These are phyloP conservation scores for Neurospora sp. DNA, from an alignment of 495 filamentous ascomycete genomes.

Conservation along the genomic window DNA sequence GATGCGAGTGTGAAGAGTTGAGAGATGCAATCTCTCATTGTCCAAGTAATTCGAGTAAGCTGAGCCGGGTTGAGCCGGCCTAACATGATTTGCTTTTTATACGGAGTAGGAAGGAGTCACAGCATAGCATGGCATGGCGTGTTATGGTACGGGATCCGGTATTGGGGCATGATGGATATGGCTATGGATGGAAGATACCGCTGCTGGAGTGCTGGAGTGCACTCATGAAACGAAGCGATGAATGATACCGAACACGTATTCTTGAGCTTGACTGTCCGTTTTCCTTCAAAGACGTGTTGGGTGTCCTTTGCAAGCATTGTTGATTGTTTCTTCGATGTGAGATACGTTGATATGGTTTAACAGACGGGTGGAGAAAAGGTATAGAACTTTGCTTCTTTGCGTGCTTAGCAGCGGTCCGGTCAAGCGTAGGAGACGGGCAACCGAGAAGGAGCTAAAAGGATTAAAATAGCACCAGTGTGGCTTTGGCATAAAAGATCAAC, in stretches of 20 bases:
- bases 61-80: not conserved
- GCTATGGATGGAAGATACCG: not conserved
- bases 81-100: not conserved
- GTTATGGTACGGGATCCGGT: not conserved
- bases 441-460: no score
- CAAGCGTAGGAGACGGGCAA: no score
- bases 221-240: not conserved
- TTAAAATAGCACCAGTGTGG: not conserved
- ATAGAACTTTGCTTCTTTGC: no score
- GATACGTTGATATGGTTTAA: no score
- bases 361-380: no score
- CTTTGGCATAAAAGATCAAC: not conserved
- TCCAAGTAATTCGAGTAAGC: not conserved
- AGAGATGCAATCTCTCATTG: not conserved
- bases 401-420: no score
- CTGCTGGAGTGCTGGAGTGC: not conserved
- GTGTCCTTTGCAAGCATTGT: not conserved
- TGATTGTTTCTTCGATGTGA: not conserved
- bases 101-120: not conserved
- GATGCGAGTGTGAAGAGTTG: not conserved
- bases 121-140: not conserved
- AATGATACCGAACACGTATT: not conserved
- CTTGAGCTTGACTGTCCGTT: not conserved
- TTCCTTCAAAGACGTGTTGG: not conserved
- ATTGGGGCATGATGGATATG: not conserved